Base-by-base conservation (phyloP, 139 green algal genomes). In the Ettlia oleoabundans region DNA sequence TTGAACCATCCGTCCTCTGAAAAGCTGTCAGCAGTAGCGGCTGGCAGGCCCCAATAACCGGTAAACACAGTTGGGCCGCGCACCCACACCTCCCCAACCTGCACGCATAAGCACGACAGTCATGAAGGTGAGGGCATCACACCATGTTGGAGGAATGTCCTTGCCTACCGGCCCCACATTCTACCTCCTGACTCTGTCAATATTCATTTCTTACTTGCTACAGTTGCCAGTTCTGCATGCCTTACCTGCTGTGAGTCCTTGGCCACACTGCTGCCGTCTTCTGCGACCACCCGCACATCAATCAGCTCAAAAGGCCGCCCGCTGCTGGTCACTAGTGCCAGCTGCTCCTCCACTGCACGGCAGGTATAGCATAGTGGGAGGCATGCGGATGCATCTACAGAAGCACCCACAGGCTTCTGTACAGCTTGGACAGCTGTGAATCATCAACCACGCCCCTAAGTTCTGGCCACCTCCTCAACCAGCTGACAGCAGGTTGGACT, bases 11-110 rank as follows among this genome's bases (percentile, higher is more conserved):
- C 90, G 32, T 82, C 86, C 3, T 78, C 42, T 9, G 72, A 66
- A 71, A 96, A 95, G n/a, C 84, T 78, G 4, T 89, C 89, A 0
- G 58, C 64, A n/a, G 68, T 94, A 41, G 87, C 87, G 35, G 88
- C 67, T 0, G 82, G 75, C 43, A 90, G 37, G 51, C 87, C 75
- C 51, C 40, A 88, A 82, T 95, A 95, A 47, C 91, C 91, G 38
- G 85, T 52, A 79, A 98, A 97, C 26, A 98, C 89, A 9, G 93
- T 96, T 28, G 86, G 85, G 2, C 94, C 94, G 18, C 87, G 80
- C 62, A 89, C 87, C 64, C 87, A 87, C 47, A 98, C 87, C 90
- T 98, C 94, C 0, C 94, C 83, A 41, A 91, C 90, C 28, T 84
- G 80, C n/a, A n/a, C 15, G n/a, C n/a, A n/a, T n/a, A n/a, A 51